Evolutionary conservation across 192 early-diverging fungal genomes (phyloP).

Genomic region (Backusella morwellensis): DNA sequence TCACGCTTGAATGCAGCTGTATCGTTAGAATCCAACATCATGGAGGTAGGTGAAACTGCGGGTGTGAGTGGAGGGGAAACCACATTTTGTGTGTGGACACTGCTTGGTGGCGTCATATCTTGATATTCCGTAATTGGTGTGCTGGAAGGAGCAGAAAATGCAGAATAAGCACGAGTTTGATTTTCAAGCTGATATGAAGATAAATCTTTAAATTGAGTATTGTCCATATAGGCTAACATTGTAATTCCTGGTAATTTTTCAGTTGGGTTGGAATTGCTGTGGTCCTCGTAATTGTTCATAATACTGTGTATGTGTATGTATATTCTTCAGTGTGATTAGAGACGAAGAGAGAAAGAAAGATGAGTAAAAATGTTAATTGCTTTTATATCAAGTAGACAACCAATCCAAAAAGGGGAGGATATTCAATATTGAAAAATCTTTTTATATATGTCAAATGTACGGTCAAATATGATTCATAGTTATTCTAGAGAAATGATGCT

Average conservation of each 20-base stretch:
- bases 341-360: not conserved
- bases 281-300: conserved; percentile 23
- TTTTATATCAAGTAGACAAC: not conserved
- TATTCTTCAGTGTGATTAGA: not conserved
- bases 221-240: conserved; percentile 16
- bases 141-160: conserved; percentile 1
- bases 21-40: not conserved
- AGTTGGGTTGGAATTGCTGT: conserved; percentile 8
- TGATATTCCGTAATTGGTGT: not conserved
- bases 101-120: not conserved
- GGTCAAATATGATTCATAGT: conserved; percentile 2
- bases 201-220: conserved; percentile 10
- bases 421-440: conserved; percentile 4
- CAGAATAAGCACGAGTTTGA: not conserved
- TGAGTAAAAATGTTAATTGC: not conserved
- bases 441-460: not conserved
- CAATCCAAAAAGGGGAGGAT: not conserved
- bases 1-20: not conserved
- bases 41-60: conserved; percentile 14
- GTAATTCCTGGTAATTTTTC: conserved; percentile 34
- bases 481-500: conserved; percentile 6
- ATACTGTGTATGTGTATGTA: not conserved
- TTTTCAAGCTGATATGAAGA: conserved; percentile 10
- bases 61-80: conserved; percentile 20
- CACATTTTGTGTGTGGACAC: conserved; percentile 15